Base-by-base conservation (phyloP, 225 moss, liverwort and hornwort species). In the Physcomitrium patens region DNA sequence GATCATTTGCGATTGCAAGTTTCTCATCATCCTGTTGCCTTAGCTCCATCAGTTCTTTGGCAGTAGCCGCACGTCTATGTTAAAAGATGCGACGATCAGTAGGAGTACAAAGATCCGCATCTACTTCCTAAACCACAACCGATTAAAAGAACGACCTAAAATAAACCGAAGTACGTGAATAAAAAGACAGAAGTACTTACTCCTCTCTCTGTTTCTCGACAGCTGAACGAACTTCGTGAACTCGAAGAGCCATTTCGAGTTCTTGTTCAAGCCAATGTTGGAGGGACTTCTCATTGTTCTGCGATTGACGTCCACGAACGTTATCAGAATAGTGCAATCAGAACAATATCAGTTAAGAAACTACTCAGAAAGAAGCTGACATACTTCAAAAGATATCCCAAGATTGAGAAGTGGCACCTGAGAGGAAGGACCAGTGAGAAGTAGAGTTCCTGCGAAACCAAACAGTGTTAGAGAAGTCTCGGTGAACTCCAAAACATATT, bases 221-320 rank as follows among this genome's bases (percentile, higher is more conserved):
- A 19, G 93, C 93, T 18, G 87, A 84, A 46, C 95, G 91, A 65
- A 95, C 97, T 81, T 95, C 97, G 71, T 99, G 94, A 19, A 95
- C 91, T 59, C 97, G 93, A 17, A 99, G 81, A 37, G 93, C 89
- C 89, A 99, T 87, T 80, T 99, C 97, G 19, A 99, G 85, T 80
- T 99, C 97, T 81, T 99, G 97, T 17, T 93, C 97, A 23, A 99
- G 78, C 97, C 95, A 93, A 17, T 95, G 89, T 65, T 87, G 94
- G 1, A 95, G 80, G 45, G 80, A 72, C 49, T 88, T 94, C 72
- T 94, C 94, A 75, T 85, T 94, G 78, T 83, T 90, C 88, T 81
- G 76, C 75, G 55, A 19, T 1, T 14, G 16, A n/a, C 16, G 64
- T 14, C 20, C 7, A 54, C 14, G 0, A 14, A 10, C 50, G 1